Conservation (phyloP, 768 basidiomycete species). For the Dioszegia crocea region DNA sequence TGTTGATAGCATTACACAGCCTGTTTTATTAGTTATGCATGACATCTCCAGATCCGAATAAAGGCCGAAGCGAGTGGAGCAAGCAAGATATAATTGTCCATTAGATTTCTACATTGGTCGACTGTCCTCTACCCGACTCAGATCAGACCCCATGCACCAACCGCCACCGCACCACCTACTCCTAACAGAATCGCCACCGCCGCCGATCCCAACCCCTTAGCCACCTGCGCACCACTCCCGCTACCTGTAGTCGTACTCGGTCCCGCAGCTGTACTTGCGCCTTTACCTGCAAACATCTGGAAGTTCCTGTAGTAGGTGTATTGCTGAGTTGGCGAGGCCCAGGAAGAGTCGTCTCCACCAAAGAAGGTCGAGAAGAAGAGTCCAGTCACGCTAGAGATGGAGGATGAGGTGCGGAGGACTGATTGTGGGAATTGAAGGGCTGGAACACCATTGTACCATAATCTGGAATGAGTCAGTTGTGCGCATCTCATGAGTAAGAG, state of each 20-base stretch:
- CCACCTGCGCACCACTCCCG: neutral
- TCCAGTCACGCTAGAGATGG: conserved; percentile 59
- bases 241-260: neutral
- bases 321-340: conserved; percentile 66
- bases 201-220: neutral
- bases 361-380: conserved; percentile 86
- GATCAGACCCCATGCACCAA: neutral
- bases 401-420: conserved; percentile 59
- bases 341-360: conserved; percentile 67
- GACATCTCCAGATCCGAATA: conserved; percentile 1
- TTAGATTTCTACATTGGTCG: too few relatives aligned
- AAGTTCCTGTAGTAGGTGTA: conserved; percentile 76
- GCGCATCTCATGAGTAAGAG: too few relatives aligned
- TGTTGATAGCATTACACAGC: conserved; percentile 6
- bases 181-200: neutral
- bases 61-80: neutral
- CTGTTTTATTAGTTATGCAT: conserved; percentile 17
- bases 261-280: conserved; percentile 22
- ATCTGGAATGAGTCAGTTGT: too few relatives aligned
- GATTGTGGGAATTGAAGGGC: conserved; percentile 62
- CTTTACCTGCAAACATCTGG: conserved; percentile 30
- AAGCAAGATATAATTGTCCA: too few relatives aligned
- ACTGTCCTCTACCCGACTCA: neutral
- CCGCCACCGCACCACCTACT: neutral
- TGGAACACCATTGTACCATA: conserved; percentile 60